Percentiles rank a stretch among this genome's conserved stretches.
These are phyloP conservation scores for Acaromyces ingoldii DNA, from an alignment of 1,284 basidiomycete species.

Conservation along the genomic window DNA sequence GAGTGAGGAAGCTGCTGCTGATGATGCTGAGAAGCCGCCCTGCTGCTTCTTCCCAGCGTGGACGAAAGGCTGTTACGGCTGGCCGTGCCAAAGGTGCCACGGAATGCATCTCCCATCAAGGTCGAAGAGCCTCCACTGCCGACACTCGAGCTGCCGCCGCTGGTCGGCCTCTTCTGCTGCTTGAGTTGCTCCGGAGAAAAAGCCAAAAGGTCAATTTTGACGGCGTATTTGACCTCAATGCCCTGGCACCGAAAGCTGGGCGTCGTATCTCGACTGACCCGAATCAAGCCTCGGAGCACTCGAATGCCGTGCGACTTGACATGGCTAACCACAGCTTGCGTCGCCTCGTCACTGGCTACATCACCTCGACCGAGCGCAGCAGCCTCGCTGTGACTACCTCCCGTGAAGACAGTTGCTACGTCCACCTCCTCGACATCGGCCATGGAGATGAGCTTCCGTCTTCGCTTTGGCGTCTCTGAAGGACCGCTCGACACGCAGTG, in stretches of 20 bases:
- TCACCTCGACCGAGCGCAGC: conserved; percentile 20
- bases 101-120: no score
- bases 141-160: conserved; percentile 15
- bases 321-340: conserved; percentile 8
- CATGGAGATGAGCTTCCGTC: conserved; percentile 30
- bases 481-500: conserved; percentile 34
- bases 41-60: no score
- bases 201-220: conserved; percentile 42
- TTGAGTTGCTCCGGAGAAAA: conserved; percentile 6
- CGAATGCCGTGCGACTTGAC: conserved; percentile 27
- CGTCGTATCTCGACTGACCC: conserved; percentile 26
- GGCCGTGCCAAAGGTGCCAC: no score
- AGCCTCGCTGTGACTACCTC: neutral
- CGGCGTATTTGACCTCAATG: conserved; percentile 43
- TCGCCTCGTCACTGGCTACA: conserved; percentile 21
- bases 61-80: no score
- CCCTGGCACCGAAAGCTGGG: conserved; percentile 41
- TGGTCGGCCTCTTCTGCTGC: conserved; percentile 1
- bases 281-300: conserved; percentile 31
- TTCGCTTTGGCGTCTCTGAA: conserved; percentile 36
- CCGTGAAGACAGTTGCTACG: conserved; percentile 14
- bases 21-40: no score
- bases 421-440: conserved; percentile 45
- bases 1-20: no score
- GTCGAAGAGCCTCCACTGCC: conserved; percentile 2